phyloP scores from a whole-genome alignment of 2,329 filamentous ascomycete genomes.

The Lasiodiplodia sp. region DNA sequence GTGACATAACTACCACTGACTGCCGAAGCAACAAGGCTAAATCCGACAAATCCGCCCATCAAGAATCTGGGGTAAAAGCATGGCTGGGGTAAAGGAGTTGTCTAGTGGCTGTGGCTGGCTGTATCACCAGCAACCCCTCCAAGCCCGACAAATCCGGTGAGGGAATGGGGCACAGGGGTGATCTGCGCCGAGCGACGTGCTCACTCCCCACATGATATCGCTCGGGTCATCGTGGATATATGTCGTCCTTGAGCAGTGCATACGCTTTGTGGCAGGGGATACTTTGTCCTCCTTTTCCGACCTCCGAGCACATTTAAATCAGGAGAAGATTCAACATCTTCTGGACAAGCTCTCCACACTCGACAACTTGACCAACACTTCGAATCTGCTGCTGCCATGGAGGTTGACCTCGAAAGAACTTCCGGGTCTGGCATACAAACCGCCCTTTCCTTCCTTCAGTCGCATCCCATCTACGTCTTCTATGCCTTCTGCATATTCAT shows the following conservation, averaged over 20 bases:
- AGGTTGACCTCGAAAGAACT: slow-evolving; percentile 6
- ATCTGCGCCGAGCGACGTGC: background rate
- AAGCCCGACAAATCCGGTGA: slow-evolving; percentile 15
- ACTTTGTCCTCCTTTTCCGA: background rate
- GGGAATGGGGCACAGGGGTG: background rate
- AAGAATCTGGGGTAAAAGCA: slow-evolving; percentile 22
- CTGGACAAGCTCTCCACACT: background rate
- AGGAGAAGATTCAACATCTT: slow-evolving; percentile 10
- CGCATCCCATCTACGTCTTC: slow-evolving; percentile 17
- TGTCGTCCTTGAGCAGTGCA: background rate
- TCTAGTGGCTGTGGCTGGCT: slow-evolving; percentile 6
- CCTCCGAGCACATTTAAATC: background rate
- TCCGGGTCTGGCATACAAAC: slow-evolving; percentile 9
- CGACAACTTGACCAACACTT: background rate
- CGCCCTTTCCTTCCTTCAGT: slow-evolving; percentile 10
- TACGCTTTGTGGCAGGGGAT: background rate
- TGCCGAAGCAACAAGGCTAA: slow-evolving; percentile 12
- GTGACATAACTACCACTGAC: background rate
- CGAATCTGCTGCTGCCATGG: background rate
- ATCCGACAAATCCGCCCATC: slow-evolving; percentile 26
- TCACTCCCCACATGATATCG: background rate
- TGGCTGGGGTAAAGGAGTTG: slow-evolving; percentile 3
- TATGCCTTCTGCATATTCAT: slow-evolving; percentile 2
- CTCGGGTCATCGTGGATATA: background rate
- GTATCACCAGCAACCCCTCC: background rate